Base-by-base conservation (phyloP, 2,329 filamentous ascomycete species). In the Hymenoscyphus repandus region DNA sequence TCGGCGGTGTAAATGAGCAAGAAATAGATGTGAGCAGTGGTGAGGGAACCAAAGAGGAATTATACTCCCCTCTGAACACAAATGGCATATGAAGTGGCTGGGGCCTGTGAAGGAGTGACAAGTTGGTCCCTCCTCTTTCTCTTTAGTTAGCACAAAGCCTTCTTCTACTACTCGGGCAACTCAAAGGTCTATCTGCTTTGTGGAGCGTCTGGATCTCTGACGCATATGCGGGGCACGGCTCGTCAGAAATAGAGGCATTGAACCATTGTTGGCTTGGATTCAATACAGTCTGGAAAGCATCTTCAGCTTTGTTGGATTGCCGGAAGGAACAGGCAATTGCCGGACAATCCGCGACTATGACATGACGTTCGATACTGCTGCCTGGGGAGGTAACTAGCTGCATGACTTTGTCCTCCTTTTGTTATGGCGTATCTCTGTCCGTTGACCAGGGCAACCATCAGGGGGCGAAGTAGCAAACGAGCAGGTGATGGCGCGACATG, bases 1-100 rank as follows among this genome's bases (percentile, higher is more conserved):
- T 42, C 12, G 38, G 57, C 52, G 54, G 53, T 62, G 60, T 62
- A 47, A 51, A 47, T 45, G 22, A 33, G 10, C 6, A 20, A 53
- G 47, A 54, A 48, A 45, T 33, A 49, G 31, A 5, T 49, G 58
- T 63, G 51, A 59, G 38, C 48, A 44, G 47, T 20, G 45, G 52
- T 54, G 57, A 57, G 46, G 32, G 32, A 37, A 34, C 45, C 6
- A 33, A 33, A 41, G 39, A 41, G 51, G 55, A 55, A 56, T 54
- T 60, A 57, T 45, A 41, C 45, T 49, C 34, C 41, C 12, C 13
- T 33, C 22, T 59, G 40, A 58, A 57, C 51, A 31, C 37, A 13
- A 27, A 34, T 53, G 32, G 49, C 50, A 40, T 45, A 46, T 22
- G 52, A 22, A 55, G 54, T 54, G 49, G 57, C 53, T 47, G 55